Conservation (phyloP, 2,329 filamentous ascomycete species). For the Aspergillus versicolor region DNA sequence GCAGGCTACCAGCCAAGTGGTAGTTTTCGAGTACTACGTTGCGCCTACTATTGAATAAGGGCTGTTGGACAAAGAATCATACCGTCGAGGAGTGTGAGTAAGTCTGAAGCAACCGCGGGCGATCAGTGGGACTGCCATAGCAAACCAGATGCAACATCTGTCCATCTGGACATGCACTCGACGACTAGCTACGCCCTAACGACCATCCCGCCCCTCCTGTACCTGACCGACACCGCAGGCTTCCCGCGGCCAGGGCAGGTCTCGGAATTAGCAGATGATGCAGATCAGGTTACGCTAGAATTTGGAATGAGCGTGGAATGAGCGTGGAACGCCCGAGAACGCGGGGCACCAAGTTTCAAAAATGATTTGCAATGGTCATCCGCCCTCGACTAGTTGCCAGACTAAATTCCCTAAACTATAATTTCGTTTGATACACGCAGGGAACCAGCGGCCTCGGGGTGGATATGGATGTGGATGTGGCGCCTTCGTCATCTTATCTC, state of each 20-base stretch:
- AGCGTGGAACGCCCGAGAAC: not conserved
- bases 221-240: too few relatives aligned
- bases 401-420: constrained; percentile 2
- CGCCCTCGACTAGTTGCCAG: not conserved
- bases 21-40: not conserved
- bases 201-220: not conserved
- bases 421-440: not conserved
- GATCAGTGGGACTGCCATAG: too few relatives aligned
- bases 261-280: not conserved
- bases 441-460: not conserved
- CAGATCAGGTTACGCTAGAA: not conserved
- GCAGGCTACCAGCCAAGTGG: not conserved
- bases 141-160: not conserved
- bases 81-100: too few relatives aligned
- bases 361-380: not conserved
- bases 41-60: not conserved
- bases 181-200: too few relatives aligned
- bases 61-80: too few relatives aligned
- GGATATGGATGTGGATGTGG: not conserved
- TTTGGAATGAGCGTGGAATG: too few relatives aligned
- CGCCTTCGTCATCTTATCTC: not conserved
- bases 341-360: not conserved
- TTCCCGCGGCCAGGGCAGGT: too few relatives aligned
- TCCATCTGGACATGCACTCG: not conserved
- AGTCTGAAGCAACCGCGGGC: too few relatives aligned